Base-by-base conservation (phyloP, 352 stramenopile genomes). In the Pythium monospermum region DNA sequence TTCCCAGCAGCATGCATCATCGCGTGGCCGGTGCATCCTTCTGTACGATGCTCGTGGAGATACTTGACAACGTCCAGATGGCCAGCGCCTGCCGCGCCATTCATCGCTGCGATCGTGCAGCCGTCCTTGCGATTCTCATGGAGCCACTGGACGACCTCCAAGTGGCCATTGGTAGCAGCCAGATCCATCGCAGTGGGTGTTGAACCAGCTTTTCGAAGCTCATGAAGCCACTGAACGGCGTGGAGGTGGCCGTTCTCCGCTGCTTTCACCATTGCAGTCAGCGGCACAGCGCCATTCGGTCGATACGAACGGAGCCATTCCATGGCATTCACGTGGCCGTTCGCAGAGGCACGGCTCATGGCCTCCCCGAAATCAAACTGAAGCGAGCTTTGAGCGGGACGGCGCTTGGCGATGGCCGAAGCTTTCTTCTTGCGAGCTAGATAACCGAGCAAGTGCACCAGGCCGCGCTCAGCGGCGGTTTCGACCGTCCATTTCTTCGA, bases 1-100 rank as follows among this genome's bases (percentile, higher is more conserved):
- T 79, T 73, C 27, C 58, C 69, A 0, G 80, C 77, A 8, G 80
- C 76, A 16, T 70, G 54, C 61, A 84, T 70, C 43, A 88, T 69
- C 0, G 76, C 77, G 35, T 76, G 72, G 38, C 68, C 61, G 0
- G 71, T 72, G 37, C 68, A 83, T 2, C 68, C 68, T 57, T 82
- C 73, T 0, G 16, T 53, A 5, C 71, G 67, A 33, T 85, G 39
- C 4, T 42, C 38, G 5, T 82, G 71, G 2, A 87, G 63, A 68
- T 69, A 89, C 46, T 73, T 42, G n/a, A 87, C 53, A 13, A 81
- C 62, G 18, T 73, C 69, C 12, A 85, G 28, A 25, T 81, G 74
- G 18, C 78, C 78, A 11, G 65, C 64, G 10, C 61, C 62, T 0
- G 59, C 68, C 0, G 74, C 74, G 10, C 66, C 57, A 28, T 81